A percentile compares a stretch with the other conserved stretches of the same genome.
phyloP scores from a whole-genome alignment of 768 basidiomycete genomes.

The Kwoniella newhampshirensis region DNA sequence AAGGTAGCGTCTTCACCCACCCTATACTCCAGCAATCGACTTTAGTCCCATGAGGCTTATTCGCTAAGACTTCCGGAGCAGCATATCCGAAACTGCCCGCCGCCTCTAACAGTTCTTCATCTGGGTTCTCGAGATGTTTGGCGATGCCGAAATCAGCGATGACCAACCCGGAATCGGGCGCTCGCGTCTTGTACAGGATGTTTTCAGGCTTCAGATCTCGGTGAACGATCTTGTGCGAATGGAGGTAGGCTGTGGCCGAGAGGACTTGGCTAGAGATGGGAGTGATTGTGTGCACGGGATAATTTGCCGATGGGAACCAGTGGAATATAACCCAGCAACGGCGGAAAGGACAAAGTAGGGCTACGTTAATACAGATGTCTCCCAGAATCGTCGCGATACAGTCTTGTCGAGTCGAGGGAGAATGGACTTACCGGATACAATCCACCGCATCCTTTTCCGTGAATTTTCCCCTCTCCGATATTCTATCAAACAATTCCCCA shows the following conservation, averaged over 20 bases:
- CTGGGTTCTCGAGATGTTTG: constrained; percentile 47
- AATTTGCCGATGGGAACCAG: too few relatives aligned
- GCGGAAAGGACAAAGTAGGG: too few relatives aligned
- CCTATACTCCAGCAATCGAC: constrained; percentile 95
- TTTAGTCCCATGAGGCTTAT: constrained; percentile 81
- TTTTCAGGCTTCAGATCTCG: constrained; percentile 98
- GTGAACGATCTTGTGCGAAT: constrained; percentile 90
- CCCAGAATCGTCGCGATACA: too few relatives aligned
- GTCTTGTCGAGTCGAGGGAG: too few relatives aligned
- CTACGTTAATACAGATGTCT: too few relatives aligned
- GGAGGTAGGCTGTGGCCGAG: constrained; percentile 83
- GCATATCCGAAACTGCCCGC: constrained; percentile 73
- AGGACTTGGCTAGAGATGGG: constrained; percentile 70
- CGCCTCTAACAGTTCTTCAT: constrained; percentile 44
- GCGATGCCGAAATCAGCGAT: constrained; percentile 94
- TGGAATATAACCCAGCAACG: too few relatives aligned
- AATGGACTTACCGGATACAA: constrained; percentile 64
- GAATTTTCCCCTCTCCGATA: constrained; percentile 80
- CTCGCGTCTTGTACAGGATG: constrained; percentile 82
- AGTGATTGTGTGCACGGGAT: background rate
- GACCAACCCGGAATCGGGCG: constrained; percentile 76
- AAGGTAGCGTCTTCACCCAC: constrained; percentile 57
- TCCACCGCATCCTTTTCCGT: constrained; percentile 85
- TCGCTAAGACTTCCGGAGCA: constrained; percentile 67
- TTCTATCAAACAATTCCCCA: constrained; percentile 90